Conservation (phyloP, 306 rosid genomes). For the Clitoria ternatea region DNA sequence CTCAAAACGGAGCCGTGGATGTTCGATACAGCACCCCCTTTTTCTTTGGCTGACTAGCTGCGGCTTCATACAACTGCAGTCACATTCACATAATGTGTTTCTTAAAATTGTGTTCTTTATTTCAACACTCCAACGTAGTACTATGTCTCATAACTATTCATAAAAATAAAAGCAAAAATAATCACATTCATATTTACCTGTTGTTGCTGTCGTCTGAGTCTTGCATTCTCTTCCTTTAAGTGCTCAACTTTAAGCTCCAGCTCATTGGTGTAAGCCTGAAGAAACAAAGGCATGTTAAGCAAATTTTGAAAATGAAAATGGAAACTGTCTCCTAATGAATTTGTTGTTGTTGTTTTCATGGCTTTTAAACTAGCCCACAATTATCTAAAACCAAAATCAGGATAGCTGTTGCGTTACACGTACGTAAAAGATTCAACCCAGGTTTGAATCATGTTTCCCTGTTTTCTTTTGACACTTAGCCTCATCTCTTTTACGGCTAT, state of each 20-base stretch:
- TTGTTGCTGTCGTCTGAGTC: conserved; percentile 54
- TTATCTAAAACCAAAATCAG: too few species aligned
- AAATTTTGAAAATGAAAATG: not conserved
- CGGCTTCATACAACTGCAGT: conserved; percentile 49
- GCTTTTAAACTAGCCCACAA: too few species aligned
- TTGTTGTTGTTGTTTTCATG: too few species aligned
- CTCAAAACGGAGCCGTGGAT: conserved; percentile 83
- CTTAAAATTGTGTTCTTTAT: not conserved
- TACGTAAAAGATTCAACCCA: too few species aligned
- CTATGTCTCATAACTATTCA: too few species aligned
- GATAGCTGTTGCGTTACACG: too few species aligned
- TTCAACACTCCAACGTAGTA: not conserved
- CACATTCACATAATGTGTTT: not conserved
- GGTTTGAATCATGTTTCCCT: too few species aligned
- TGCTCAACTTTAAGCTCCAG: conserved; percentile 54
- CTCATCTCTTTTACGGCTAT: too few species aligned
- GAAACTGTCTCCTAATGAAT: too few species aligned
- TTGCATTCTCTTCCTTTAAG: conserved; percentile 65
- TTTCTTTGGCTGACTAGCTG: conserved; percentile 39
- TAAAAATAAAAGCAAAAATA: too few species aligned
- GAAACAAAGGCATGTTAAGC: not conserved
- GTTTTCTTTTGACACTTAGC: too few species aligned
- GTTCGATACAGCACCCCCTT: conserved; percentile 52
- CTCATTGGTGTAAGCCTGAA: conserved; percentile 86
- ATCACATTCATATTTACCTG: conserved; percentile 33